Evolutionary conservation across 2,329 filamentous ascomycete genomes (phyloP).

Genomic region (Aulographum hederae): DNA sequence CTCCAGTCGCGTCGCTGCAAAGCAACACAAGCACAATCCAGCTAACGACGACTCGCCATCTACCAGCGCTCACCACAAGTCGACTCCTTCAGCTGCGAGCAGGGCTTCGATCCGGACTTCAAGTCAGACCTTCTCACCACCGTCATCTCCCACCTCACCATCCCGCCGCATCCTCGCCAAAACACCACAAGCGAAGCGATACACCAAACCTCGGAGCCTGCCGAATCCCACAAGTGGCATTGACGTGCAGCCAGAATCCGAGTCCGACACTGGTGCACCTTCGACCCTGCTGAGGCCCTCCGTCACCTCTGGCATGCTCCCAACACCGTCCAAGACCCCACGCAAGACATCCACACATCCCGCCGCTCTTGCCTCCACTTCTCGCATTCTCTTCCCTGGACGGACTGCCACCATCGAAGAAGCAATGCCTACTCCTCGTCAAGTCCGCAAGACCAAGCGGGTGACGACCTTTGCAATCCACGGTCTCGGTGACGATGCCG

Average conservation of each 20-base stretch:
- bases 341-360: slow-evolving; percentile 36
- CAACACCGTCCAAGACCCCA: slow-evolving; percentile 63
- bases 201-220: no score
- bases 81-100: neutral
- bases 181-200: neutral
- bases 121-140: neutral
- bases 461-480: slow-evolving; percentile 24
- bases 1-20: slow-evolving; percentile 43
- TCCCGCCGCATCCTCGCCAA: neutral
- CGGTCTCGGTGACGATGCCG: slow-evolving; percentile 25
- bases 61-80: neutral
- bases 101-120: neutral
- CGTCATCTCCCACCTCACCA: neutral
- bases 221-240: no score
- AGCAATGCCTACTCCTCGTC: slow-evolving; percentile 39
- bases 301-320: slow-evolving; percentile 33
- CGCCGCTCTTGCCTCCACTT: slow-evolving; percentile 16
- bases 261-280: slow-evolving; percentile 6
- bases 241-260: neutral
- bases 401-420: slow-evolving; percentile 44
- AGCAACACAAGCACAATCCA: no score
- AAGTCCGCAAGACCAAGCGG: slow-evolving; percentile 31
- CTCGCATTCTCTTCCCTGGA: slow-evolving; percentile 35
- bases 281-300: slow-evolving; percentile 6
- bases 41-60: slow-evolving; percentile 12